Percentiles rank a stretch among this genome's conserved stretches.
phyloP scores from a whole-genome alignment of 495 filamentous ascomycete species.

The Neurospora cerealis region DNA sequence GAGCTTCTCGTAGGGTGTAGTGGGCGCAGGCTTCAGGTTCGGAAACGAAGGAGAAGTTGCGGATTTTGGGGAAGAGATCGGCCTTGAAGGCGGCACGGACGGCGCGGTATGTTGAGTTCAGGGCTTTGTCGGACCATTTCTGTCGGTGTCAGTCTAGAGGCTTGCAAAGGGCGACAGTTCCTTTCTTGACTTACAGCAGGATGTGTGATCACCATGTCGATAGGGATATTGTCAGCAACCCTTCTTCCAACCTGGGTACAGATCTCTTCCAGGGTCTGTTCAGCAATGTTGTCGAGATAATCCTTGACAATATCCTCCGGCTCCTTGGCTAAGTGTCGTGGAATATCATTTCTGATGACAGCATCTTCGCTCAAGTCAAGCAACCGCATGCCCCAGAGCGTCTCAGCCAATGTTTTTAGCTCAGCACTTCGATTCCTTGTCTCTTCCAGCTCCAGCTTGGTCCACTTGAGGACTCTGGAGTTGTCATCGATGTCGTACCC shows the following conservation, averaged over 20 bases:
- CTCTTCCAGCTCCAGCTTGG: constrained; percentile 23
- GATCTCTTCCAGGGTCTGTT: constrained; percentile 13
- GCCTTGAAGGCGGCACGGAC: constrained; percentile 17
- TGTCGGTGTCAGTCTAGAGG: not conserved
- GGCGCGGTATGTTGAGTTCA: constrained; percentile 24
- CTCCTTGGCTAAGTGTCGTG: constrained; percentile 20
- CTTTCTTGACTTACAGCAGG: constrained; percentile 15
- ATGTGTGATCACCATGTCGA: constrained; percentile 27
- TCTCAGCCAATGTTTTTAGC: constrained; percentile 8
- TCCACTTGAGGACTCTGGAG: constrained; percentile 21
- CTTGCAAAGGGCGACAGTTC: not conserved
- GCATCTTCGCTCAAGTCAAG: constrained; percentile 8
- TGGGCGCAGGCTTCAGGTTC: constrained; percentile 50
- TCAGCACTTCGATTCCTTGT: constrained; percentile 5
- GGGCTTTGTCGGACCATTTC: constrained; percentile 23
- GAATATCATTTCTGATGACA: constrained; percentile 14
- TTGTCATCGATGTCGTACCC: constrained; percentile 24
- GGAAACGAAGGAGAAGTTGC: constrained; percentile 33
- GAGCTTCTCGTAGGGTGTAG: constrained; percentile 32
- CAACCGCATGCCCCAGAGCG: constrained; percentile 8
- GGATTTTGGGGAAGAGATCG: constrained; percentile 16
- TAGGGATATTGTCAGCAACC: constrained; percentile 9
- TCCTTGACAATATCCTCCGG: constrained; percentile 24
- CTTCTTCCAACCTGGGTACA: constrained; percentile 1
- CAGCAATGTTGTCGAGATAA: constrained; percentile 19